Conservation (phyloP, 1,284 basidiomycete genomes). For the Abortiporus biennis region DNA sequence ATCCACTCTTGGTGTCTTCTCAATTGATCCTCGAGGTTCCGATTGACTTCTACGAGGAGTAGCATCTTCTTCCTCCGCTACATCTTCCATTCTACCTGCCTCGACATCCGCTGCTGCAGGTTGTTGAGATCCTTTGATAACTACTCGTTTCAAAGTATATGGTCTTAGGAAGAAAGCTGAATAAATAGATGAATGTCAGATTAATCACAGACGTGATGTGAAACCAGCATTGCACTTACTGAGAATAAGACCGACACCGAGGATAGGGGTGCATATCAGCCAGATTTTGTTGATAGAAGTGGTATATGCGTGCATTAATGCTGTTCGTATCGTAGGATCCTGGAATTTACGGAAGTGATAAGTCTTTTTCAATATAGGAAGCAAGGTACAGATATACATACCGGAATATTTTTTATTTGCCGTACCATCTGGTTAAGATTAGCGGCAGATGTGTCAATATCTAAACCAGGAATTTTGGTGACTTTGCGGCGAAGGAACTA, state of each 20-base stretch:
- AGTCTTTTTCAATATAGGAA: not conserved
- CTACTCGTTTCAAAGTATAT: slow-evolving; percentile 59
- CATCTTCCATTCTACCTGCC: slow-evolving; percentile 11
- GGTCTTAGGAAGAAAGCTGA: slow-evolving; percentile 46
- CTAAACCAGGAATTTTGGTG: slow-evolving; percentile 36
- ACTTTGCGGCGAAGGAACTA: slow-evolving; percentile 49
- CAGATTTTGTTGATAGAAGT: slow-evolving; percentile 67
- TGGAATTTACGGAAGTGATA: slow-evolving; percentile 16
- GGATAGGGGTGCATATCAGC: slow-evolving; percentile 59
- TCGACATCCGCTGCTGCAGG: slow-evolving; percentile 18
- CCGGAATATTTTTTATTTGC: slow-evolving; percentile 47
- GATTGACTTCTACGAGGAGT: too few species aligned
- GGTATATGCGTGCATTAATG: slow-evolving; percentile 66
- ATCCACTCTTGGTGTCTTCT: too few species aligned
- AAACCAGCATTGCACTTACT: too few species aligned
- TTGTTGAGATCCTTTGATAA: slow-evolving; percentile 34
- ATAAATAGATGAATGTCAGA: not conserved
- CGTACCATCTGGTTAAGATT: slow-evolving; percentile 53
- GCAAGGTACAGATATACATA: slow-evolving; percentile 24
- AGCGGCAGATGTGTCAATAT: slow-evolving; percentile 45
- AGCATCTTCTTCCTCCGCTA: slow-evolving; percentile 11
- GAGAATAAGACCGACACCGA: slow-evolving; percentile 53
- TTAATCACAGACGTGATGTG: too few species aligned
- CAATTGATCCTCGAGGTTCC: too few species aligned
- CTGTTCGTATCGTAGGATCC: slow-evolving; percentile 40